A percentile compares a stretch with the other conserved stretches of the same genome.
Conservation (phyloP, 208 protist genomes). For the Novymonas esmeraldas region DNA sequence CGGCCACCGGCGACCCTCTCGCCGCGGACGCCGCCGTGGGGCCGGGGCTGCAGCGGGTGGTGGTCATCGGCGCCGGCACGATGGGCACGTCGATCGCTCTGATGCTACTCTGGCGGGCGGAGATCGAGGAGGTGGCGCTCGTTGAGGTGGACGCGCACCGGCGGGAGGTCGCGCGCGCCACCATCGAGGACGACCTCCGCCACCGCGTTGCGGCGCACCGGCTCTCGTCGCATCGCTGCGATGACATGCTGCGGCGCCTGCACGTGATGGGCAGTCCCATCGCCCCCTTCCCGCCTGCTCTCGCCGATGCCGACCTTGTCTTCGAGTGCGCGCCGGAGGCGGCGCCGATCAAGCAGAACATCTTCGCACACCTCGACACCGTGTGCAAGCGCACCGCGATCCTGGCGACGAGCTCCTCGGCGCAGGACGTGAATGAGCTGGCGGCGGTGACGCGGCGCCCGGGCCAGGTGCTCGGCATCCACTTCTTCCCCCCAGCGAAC, state of each 20-base stretch:
- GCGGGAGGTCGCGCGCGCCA: slow-evolving; percentile 18
- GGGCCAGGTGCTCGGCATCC: slow-evolving; percentile 71
- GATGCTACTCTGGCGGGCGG: slow-evolving; percentile 46
- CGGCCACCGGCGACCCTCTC: not conserved
- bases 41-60: slow-evolving; percentile 36
- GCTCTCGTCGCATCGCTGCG: slow-evolving; percentile 24
- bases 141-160: slow-evolving; percentile 66
- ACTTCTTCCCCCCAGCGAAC: slow-evolving; percentile 89
- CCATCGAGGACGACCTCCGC: slow-evolving; percentile 38
- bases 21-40: not conserved
- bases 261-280: slow-evolving; percentile 33
- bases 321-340: slow-evolving; percentile 81
- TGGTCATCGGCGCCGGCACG: slow-evolving; percentile 83
- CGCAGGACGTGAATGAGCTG: slow-evolving; percentile 67
- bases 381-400: slow-evolving; percentile 75
- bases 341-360: slow-evolving; percentile 60
- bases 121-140: slow-evolving; percentile 66
- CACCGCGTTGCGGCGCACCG: slow-evolving; percentile 35
- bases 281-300: slow-evolving; percentile 30
- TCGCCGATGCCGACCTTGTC: slow-evolving; percentile 63
- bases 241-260: slow-evolving; percentile 41
- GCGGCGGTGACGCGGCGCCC: slow-evolving; percentile 54
- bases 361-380: slow-evolving; percentile 72
- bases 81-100: slow-evolving; percentile 83
- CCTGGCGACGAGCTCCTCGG: slow-evolving; percentile 69